phyloP scores from a whole-genome alignment of 768 basidiomycete species.

The Polyporus arcularius region DNA sequence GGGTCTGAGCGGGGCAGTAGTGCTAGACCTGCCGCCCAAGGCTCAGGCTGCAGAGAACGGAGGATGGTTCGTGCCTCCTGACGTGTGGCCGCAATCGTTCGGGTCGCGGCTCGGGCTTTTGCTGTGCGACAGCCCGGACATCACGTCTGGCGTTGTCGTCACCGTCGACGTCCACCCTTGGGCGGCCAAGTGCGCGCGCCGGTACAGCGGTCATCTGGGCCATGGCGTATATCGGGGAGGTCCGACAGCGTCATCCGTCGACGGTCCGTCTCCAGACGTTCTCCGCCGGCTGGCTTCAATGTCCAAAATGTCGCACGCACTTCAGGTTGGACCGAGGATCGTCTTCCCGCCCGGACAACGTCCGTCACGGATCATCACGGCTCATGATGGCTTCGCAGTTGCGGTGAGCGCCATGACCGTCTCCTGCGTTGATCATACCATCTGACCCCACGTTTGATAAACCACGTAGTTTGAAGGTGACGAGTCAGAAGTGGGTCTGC shows the following conservation, averaged over 20 bases:
- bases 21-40: not conserved
- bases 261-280: not conserved
- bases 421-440: too few species aligned
- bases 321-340: not conserved
- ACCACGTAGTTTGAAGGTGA: too few species aligned
- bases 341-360: not conserved
- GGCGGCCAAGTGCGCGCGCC: not conserved
- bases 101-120: not conserved
- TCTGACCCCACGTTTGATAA: too few species aligned
- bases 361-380: not conserved
- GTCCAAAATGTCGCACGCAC: not conserved
- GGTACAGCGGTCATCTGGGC: not conserved
- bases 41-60: not conserved
- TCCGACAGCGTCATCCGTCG: not conserved
- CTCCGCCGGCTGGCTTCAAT: not conserved
- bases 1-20: not conserved
- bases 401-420: not conserved
- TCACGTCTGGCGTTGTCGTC: not conserved
- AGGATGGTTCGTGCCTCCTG: not conserved
- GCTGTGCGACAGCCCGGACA: not conserved
- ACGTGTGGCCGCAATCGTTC: not conserved
- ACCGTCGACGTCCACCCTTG: not conserved
- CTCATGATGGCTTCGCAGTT: not conserved
- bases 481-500: too few species aligned
- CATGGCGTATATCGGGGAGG: not conserved